Evolutionary conservation across 2,329 filamentous ascomycete species (phyloP).

Genomic region (Paraphaeosphaeria minitans): DNA sequence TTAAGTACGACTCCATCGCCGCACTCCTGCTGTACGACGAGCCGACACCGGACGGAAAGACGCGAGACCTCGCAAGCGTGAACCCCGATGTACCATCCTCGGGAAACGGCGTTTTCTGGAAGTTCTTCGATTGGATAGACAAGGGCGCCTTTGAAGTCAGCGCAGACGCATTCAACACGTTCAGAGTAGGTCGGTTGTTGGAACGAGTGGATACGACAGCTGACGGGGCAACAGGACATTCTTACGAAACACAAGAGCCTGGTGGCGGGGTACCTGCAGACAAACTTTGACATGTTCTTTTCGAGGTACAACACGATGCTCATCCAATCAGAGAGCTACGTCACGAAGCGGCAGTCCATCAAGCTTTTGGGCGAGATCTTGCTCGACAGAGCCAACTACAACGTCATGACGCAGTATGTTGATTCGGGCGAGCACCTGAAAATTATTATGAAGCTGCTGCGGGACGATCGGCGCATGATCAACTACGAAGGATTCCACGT

Average conservation of each 20-base stretch:
- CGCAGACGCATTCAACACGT: slow-evolving; percentile 96
- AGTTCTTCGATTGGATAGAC: slow-evolving; percentile 97
- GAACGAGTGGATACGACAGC: slow-evolving; percentile 11
- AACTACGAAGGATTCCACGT: slow-evolving; percentile 99
- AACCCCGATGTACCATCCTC: slow-evolving; percentile 76
- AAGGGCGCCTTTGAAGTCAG: slow-evolving; percentile 95
- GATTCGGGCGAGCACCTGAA: slow-evolving; percentile 95
- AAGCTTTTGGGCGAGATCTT: slow-evolving; percentile 95
- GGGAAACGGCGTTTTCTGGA: slow-evolving; percentile 90
- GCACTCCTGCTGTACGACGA: slow-evolving; percentile 94
- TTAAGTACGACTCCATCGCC: slow-evolving; percentile 89
- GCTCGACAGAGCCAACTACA: slow-evolving; percentile 94
- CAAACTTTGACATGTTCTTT: slow-evolving; percentile 95
- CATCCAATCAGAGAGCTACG: slow-evolving; percentile 91
- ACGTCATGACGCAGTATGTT: slow-evolving; percentile 96
- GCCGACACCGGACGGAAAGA: slow-evolving; percentile 71
- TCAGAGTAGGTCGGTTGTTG: slow-evolving; percentile 66
- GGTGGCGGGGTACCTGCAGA: slow-evolving; percentile 82
- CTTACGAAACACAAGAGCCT: slow-evolving; percentile 92
- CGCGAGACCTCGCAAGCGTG: slow-evolving; percentile 77
- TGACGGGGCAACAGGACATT: slow-evolving; percentile 70
- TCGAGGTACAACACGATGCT: slow-evolving; percentile 84
- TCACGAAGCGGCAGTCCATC: slow-evolving; percentile 97
- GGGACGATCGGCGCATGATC: slow-evolving; percentile 97
- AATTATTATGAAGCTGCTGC: slow-evolving; percentile 95